Evolutionary conservation across 768 basidiomycete genomes (phyloP), one percentile per base, ranked within the genome.

Genomic region (Pleurotus cornucopiae): DNA sequence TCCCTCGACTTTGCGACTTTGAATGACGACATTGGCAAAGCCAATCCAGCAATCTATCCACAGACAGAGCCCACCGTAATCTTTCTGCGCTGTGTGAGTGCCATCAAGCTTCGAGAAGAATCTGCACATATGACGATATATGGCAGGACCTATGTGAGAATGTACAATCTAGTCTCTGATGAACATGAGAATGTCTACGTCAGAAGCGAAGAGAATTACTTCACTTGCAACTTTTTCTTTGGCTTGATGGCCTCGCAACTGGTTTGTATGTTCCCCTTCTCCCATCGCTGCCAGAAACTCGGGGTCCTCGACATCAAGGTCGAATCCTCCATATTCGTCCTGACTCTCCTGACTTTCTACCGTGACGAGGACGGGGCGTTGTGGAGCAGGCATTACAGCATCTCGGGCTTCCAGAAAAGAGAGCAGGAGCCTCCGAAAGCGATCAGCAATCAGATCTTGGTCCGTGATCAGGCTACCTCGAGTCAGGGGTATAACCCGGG

Each of bases 1-100:
- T 5, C 69, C 64, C 63, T 67, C 30, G n/a, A 30, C 23, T 34
- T 49, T 60, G 12, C 56, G 59, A 26, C 59, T 61, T 20, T 64
- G 78, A 5, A 88, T 78, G 13, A 85, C 62, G 14, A 91, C 76
- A 55, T 76, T 76, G 1, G 82, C 83, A 61, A 86, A 91, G 4
- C 84, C 82, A 5, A 88, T 74, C 89, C 90, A 94, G 61, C 85
- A 86, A 54, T 83, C 80, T 30, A 90, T 75, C 75, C 89, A 82
- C 23, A 68, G 64, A 61, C 83, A 81, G 23, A 83, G 76, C 49
- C 80, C 77, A 25, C 58, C 58, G 6, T 59, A 46, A 48, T 66
- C 61, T 55, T 60, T 55, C 48, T 66, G 61, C 18, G 61, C 61
- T 7, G 48, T 56, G 53, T 54, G 60, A 13, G 56, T 58, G 14